Evolutionary conservation across 345 rosid genomes (phyloP), one percentile per base, ranked within the genome.

Genomic region (Hypericum androsaemum): DNA sequence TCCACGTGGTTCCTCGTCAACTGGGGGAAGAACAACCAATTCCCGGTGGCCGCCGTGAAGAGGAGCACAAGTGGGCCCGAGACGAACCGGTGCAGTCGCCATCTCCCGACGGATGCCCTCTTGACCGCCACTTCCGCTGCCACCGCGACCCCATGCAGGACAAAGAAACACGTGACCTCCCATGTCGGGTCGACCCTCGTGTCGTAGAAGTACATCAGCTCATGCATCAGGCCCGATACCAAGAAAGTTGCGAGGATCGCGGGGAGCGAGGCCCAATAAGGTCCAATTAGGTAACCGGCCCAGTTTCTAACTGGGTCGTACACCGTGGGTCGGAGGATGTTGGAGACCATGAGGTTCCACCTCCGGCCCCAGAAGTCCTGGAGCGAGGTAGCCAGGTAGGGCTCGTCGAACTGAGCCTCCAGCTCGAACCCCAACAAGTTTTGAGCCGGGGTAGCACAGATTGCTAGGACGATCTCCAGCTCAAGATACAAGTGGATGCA

Each of bases 281-380:
- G 13, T 7, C 80, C 83, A 0, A 77, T 1, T 0, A 67, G 8
- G 3, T 3, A 52, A 3, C 53, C 37, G 0, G 35, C 56, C 14
- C 60, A 9, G 11, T 53, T 58, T 7, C 74, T 77, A 2, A 70
- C 47, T 0, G 94, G 94, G 10, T 54, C 8, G 56, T 81, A 80
- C 3, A 80, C 73, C 1, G 88, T 64, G 0, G 76, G 74, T 4
- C 86, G 74, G 35, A 83, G 80, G 22, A 83, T 47, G 8, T 61
- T 46, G 0, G 84, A 56, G 39, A 78, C 87, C 77, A 79, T 73
- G 37, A 80, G 76, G 56, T 83, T 89, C 94, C 97, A 89, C 39
- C 97, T 68, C 0, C 59, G 74, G 32, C 95, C 71, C 95, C 95
- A 89, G 37, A 89, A 89, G 66, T 86, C 89, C 59, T 89, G 97